Percentiles rank a stretch among this genome's conserved stretches.
Evolutionary conservation across 2,329 filamentous ascomycete genomes (phyloP).

Genomic region (Fusarium illudens): DNA sequence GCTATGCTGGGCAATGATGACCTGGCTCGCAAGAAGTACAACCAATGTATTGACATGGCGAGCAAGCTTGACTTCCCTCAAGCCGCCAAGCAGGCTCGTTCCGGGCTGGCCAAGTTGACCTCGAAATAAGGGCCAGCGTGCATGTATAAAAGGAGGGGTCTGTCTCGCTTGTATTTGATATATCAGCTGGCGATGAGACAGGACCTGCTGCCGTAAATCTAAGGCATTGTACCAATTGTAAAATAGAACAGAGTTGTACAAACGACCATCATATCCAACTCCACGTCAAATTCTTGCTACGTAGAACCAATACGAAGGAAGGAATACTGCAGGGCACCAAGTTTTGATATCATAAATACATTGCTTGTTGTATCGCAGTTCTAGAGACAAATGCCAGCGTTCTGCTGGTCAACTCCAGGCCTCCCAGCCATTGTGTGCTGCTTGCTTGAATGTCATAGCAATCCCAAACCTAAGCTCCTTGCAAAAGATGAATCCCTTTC

Average conservation of each 20-base stretch:
- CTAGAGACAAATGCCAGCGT: constrained; percentile 1
- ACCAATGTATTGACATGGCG: constrained; percentile 71
- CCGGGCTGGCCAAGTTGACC: constrained; percentile 54
- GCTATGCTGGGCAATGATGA: constrained; percentile 73
- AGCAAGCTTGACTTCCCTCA: constrained; percentile 61
- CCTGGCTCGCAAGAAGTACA: constrained; percentile 73
- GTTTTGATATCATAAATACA: not conserved
- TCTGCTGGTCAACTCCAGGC: constrained; percentile 5
- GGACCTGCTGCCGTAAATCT: not conserved
- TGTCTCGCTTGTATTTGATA: not conserved
- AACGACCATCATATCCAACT: not conserved
- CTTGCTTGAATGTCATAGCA: constrained; percentile 13
- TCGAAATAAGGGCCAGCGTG: constrained; percentile 10
- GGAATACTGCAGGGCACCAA: not conserved
- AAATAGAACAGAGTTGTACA: not conserved
- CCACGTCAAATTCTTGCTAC: not conserved
- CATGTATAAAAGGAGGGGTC: not conserved
- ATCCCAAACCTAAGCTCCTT: constrained; percentile 35
- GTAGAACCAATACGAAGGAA: not conserved
- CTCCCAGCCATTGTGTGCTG: constrained; percentile 5
- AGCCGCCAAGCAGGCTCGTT: constrained; percentile 62
- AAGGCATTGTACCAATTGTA: not conserved
- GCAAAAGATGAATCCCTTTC: constrained; percentile 14
- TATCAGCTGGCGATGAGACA: not conserved
- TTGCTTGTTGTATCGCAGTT: not conserved